Evolutionary conservation across 2,329 filamentous ascomycete genomes (phyloP).

Genomic region (Madurella mycetomatis): DNA sequence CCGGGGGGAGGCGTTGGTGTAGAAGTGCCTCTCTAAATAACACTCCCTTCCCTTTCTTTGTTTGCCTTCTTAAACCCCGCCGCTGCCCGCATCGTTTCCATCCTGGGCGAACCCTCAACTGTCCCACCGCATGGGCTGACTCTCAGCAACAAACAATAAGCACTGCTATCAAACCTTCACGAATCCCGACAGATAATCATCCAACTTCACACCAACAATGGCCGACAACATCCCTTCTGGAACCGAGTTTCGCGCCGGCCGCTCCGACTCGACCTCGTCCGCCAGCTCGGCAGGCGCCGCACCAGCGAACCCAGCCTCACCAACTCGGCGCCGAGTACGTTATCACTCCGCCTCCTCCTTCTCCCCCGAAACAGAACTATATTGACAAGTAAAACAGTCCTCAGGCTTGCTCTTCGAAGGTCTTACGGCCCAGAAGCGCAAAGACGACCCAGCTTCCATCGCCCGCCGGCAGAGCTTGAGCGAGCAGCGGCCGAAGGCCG

Average conservation of each 20-base stretch:
- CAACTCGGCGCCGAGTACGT: conserved; percentile 22
- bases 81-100: neutral
- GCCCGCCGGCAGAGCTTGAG: conserved; percentile 52
- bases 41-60: neutral
- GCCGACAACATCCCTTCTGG: conserved; percentile 17
- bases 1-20: neutral
- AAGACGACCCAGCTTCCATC: conserved; percentile 36
- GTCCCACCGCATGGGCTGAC: neutral
- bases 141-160: neutral
- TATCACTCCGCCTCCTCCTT: neutral
- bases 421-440: conserved; percentile 49
- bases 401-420: conserved; percentile 45
- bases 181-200: neutral
- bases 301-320: conserved; percentile 2
- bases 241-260: conserved; percentile 23
- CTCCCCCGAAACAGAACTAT: no score
- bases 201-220: conserved; percentile 11
- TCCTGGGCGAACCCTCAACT: neutral
- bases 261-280: conserved; percentile 29
- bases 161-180: neutral
- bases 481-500: conserved; percentile 47
- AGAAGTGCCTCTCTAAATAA: neutral
- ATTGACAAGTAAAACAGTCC: conserved; percentile 8
- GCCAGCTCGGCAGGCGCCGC: conserved; percentile 11
- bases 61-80: conserved; percentile 3